Conservation (phyloP, 2,329 filamentous ascomycete species). For the Ceratocystis smalleyi region DNA sequence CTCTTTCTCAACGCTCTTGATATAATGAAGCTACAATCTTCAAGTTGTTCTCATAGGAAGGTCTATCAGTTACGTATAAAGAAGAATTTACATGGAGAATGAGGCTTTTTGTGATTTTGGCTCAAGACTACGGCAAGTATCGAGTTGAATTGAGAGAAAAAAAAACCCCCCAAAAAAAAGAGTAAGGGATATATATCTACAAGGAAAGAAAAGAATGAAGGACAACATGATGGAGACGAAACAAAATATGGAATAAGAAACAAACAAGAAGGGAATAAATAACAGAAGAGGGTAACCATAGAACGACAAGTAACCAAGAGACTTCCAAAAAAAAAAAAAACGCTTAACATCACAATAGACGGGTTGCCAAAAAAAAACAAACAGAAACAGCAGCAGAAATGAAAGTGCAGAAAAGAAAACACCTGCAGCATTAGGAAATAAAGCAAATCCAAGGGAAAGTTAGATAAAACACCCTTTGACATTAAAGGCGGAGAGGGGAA, state of each 20-base stretch:
- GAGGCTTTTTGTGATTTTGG: neutral
- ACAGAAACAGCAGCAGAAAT: neutral
- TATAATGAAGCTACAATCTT: neutral
- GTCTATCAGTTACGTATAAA: too few relatives aligned
- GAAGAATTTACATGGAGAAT: neutral
- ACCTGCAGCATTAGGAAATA: neutral
- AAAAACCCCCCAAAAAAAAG: neutral
- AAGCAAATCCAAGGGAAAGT: neutral
- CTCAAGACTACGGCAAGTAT: neutral
- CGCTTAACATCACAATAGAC: neutral
- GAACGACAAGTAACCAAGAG: neutral
- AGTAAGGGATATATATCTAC: neutral
- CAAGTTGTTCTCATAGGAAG: too few relatives aligned
- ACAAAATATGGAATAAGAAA: neutral
- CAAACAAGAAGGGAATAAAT: neutral
- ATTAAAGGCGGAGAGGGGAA: neutral
- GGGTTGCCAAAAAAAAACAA: neutral
- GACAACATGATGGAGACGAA: neutral
- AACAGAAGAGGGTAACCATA: neutral
- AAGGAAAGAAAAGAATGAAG: neutral
- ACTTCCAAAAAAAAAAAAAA: constrained; percentile 1
- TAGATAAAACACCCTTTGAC: neutral
- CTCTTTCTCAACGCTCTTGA: neutral
- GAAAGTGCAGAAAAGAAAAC: neutral
- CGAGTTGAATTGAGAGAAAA: neutral